Evolutionary conservation across 768 basidiomycete genomes (phyloP).

Genomic region (Leucogyrophana mollusca): DNA sequence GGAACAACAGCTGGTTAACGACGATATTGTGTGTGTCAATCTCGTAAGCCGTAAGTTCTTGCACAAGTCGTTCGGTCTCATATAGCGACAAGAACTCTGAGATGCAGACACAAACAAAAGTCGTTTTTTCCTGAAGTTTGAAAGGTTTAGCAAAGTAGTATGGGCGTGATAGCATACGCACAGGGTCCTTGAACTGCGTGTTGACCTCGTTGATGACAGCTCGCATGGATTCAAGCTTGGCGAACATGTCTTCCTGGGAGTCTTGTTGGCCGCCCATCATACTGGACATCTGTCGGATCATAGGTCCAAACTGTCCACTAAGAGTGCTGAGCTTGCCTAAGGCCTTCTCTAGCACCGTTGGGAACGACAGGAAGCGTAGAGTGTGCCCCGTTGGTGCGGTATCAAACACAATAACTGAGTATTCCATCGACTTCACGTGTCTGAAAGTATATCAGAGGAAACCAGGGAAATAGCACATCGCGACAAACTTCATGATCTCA

Average conservation of each 20-base stretch:
- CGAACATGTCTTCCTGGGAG: slow-evolving; percentile 98
- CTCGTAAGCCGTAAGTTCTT: slow-evolving; percentile 90
- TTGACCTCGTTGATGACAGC: slow-evolving; percentile 98
- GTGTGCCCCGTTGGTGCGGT: slow-evolving; percentile 99
- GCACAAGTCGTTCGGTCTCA: slow-evolving; percentile 97
- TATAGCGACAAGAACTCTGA: slow-evolving; percentile 98
- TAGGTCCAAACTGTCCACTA: slow-evolving; percentile 94
- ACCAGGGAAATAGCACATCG: neutral
- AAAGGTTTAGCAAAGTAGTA: neutral
- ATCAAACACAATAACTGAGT: slow-evolving; percentile 99
- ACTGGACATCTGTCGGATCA: slow-evolving; percentile 93
- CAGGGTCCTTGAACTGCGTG: slow-evolving; percentile 98
- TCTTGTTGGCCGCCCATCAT: slow-evolving; percentile 94
- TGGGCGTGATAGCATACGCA: slow-evolving; percentile 37
- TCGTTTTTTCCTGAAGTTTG: slow-evolving; percentile 83
- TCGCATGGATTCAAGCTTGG: slow-evolving; percentile 95
- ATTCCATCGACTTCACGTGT: slow-evolving; percentile 99
- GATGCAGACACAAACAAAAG: slow-evolving; percentile 98
- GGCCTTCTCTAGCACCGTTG: slow-evolving; percentile 95
- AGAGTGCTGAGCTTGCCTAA: slow-evolving; percentile 90
- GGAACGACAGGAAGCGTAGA: slow-evolving; percentile 98
- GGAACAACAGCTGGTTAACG: slow-evolving; percentile 95
- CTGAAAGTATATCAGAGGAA: slow-evolving; percentile 37
- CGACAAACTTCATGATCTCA: slow-evolving; percentile 96
- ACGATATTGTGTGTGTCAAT: slow-evolving; percentile 99